Evolutionary conservation across 2,329 filamentous ascomycete genomes (phyloP).

Genomic region (Emmonsia crescens): DNA sequence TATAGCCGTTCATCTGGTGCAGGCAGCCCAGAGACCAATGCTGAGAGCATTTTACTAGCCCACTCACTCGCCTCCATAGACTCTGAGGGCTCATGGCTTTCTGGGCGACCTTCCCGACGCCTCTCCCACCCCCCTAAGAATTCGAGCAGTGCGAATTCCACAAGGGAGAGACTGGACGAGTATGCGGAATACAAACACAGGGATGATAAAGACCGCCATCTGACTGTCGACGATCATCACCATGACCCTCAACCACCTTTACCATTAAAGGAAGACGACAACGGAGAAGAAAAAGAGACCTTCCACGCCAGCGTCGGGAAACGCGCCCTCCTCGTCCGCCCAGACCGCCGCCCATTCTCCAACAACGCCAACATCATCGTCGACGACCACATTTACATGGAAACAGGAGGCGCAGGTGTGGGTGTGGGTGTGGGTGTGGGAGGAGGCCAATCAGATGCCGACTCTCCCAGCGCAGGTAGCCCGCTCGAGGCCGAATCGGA

Average conservation of each 20-base stretch:
- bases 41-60: conserved; percentile 46
- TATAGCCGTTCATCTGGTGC: conserved; percentile 26
- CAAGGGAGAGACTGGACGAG: conserved; percentile 39
- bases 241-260: background rate
- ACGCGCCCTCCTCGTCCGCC: conserved; percentile 56
- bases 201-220: conserved; percentile 39
- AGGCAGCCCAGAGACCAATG: conserved; percentile 40
- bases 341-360: conserved; percentile 47
- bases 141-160: conserved; percentile 33
- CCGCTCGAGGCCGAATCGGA: conserved; percentile 24
- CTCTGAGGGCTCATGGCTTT: conserved; percentile 92
- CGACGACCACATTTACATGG: conserved; percentile 33
- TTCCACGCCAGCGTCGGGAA: conserved; percentile 45
- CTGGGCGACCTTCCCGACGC: conserved; percentile 53
- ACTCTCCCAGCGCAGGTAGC: conserved; percentile 25
- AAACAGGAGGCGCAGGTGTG: background rate
- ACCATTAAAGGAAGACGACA: background rate
- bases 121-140: conserved; percentile 33
- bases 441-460: conserved; percentile 19
- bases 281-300: conserved; percentile 28
- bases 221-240: conserved; percentile 27
- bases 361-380: conserved; percentile 51
- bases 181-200: conserved; percentile 32
- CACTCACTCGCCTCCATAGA: conserved; percentile 89
- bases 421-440: too few species aligned